Evolutionary conservation across 1,284 basidiomycete species (phyloP).

Genomic region (Coniferiporia sulphurascens): DNA sequence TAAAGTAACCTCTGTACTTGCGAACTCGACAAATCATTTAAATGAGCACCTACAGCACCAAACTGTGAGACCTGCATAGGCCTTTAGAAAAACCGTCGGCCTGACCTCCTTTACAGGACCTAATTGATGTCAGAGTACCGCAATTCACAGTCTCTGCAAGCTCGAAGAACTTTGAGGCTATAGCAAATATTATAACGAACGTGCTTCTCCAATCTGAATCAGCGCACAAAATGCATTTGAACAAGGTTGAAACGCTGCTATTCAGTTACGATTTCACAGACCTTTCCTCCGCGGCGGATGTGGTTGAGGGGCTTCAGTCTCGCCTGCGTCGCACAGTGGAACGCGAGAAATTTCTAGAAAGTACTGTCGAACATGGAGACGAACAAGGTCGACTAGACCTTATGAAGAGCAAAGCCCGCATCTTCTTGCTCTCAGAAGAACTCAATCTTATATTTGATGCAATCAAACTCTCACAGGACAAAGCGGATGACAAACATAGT

Average conservation of each 20-base stretch:
- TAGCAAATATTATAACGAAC: slow-evolving; percentile 87
- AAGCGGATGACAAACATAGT: slow-evolving; percentile 55
- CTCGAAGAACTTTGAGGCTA: slow-evolving; percentile 79
- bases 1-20: slow-evolving; percentile 50
- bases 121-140: slow-evolving; percentile 77
- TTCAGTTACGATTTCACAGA: slow-evolving; percentile 93
- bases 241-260: slow-evolving; percentile 79
- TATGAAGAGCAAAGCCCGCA: slow-evolving; percentile 73
- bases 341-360: slow-evolving; percentile 50
- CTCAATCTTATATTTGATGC: slow-evolving; percentile 88
- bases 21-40: slow-evolving; percentile 33
- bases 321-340: slow-evolving; percentile 69
- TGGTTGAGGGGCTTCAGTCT: slow-evolving; percentile 73
- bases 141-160: slow-evolving; percentile 88
- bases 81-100: slow-evolving; percentile 3
- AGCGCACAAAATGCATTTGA: slow-evolving; percentile 69
- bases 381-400: slow-evolving; percentile 50
- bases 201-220: slow-evolving; percentile 88
- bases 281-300: slow-evolving; percentile 57
- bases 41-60: slow-evolving; percentile 75
- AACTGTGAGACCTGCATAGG: slow-evolving; percentile 46
- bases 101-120: slow-evolving; percentile 48
- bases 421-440: slow-evolving; percentile 73
- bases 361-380: slow-evolving; percentile 33
- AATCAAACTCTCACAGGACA: slow-evolving; percentile 78